Base-by-base conservation (phyloP, 2,329 filamentous ascomycete genomes). In the Fusarium sarcochroum region DNA sequence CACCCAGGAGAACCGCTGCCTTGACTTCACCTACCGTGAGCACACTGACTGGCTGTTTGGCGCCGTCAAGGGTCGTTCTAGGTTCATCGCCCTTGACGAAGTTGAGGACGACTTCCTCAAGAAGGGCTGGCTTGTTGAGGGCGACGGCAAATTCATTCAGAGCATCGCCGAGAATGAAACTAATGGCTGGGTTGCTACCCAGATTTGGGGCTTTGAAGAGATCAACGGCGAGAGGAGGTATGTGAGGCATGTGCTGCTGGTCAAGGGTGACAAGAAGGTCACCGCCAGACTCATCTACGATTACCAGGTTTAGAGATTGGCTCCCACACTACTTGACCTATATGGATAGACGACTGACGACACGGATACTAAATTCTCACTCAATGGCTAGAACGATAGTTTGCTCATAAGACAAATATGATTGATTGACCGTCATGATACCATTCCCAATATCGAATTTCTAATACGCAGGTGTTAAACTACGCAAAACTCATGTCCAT, bases 21-120 rank as follows among this genome's bases (percentile, higher is more conserved):
- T 86, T 52, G 86, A 89, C 81, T 75, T 79, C 76, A 72, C 71
- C 54, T 78, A 71, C 70, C 89, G 91, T 71, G 86, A 87, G 66
- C 92, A 94, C 82, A 82, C 81, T 23, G 93, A 97, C 83, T 90
- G 89, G 84, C 87, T 97, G 70, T 97, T 97, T 77, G 94, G 94
- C 60, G 82, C 80, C 56, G 86, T 96, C 66, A 82, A 83, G 51
- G 92, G 91, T 58, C 84, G 84, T 63, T 87, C 85, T 42, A 80
- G 82, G 45, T 89, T 85, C 76, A 70, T 87, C 60, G 76, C 73
- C 13, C 75, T 80, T 20, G 82, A 79, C 18, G 83, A 85, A 18
- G 78, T 88, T 37, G 77, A 81, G n/a, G 87, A 90, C 73, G 86
- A 83, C 6, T 87, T 80, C 58, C 82, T 90, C 54, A 83, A 82